phyloP scores from a whole-genome alignment of 2,329 filamentous ascomycete genomes.

The Biscogniauxia mediterranea region DNA sequence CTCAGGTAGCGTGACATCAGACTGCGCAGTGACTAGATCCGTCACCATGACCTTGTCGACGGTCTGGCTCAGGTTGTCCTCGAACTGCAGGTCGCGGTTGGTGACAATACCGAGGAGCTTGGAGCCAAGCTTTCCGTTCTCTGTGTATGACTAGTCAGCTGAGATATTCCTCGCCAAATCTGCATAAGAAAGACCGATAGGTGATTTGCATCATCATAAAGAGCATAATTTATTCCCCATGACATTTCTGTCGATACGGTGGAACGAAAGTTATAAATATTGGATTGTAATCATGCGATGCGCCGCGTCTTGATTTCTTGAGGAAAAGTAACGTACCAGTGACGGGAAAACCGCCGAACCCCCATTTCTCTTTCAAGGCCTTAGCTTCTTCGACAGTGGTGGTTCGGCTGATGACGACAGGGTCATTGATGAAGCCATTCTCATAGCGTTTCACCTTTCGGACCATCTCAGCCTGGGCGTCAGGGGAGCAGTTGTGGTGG shows the following conservation, averaged over 20 bases:
- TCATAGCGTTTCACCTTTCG: constrained; percentile 98
- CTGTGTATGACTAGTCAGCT: constrained; percentile 53
- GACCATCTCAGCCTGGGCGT: constrained; percentile 98
- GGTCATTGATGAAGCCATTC: constrained; percentile 98
- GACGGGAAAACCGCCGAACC: constrained; percentile 96
- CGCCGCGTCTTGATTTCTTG: constrained; percentile 8
- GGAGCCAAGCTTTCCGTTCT: constrained; percentile 87
- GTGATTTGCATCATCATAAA: constrained; percentile 41
- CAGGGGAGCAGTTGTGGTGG: constrained; percentile 98
- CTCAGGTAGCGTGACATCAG: constrained; percentile 79
- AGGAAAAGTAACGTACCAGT: constrained; percentile 68
- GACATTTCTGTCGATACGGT: constrained; percentile 88
- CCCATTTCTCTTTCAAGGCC: constrained; percentile 94
- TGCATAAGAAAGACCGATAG: constrained; percentile 6
- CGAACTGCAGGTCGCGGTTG: constrained; percentile 97
- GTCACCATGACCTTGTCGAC: constrained; percentile 93
- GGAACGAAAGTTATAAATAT: constrained; percentile 99
- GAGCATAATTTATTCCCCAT: constrained; percentile 69
- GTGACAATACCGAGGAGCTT: constrained; percentile 98
- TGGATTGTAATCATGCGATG: constrained; percentile 74
- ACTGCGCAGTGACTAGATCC: constrained; percentile 82
- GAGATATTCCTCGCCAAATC: constrained; percentile 12
- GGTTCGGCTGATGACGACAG: constrained; percentile 81
- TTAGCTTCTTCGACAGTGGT: constrained; percentile 91
- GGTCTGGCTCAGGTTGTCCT: constrained; percentile 67